Evolutionary conservation across 148 eudicot species (phyloP).

Genomic region (Talinum fruticosum): DNA sequence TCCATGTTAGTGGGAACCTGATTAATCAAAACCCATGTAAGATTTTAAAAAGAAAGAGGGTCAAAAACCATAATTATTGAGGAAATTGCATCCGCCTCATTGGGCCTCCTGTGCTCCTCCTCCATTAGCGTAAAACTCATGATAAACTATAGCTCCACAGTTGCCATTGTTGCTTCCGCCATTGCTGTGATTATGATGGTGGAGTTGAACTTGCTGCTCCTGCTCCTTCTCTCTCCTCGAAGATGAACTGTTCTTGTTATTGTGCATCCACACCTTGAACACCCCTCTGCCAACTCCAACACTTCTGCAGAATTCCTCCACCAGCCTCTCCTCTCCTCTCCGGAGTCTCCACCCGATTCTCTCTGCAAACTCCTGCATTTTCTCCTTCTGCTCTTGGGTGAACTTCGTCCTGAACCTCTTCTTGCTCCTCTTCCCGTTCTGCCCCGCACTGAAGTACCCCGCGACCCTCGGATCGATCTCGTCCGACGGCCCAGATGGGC

Average conservation of each 20-base stretch:
- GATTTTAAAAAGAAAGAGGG: background rate
- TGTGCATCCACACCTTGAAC: constrained; percentile 83
- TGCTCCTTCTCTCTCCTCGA: constrained; percentile 8
- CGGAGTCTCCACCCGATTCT: constrained; percentile 51
- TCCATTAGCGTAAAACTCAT: background rate
- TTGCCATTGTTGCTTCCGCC: background rate
- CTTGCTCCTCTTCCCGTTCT: constrained; percentile 15
- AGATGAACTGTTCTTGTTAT: constrained; percentile 44
- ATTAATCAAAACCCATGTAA: background rate
- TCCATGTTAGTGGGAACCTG: background rate
- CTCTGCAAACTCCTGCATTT: constrained; percentile 44
- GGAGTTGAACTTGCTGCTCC: background rate
- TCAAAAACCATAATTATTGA: background rate
- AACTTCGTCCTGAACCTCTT: constrained; percentile 44
- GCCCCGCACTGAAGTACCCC: constrained; percentile 1
- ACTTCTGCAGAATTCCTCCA: constrained; percentile 45
- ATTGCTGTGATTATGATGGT: background rate
- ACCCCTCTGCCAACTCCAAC: constrained; percentile 50
- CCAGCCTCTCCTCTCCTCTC: constrained; percentile 37
- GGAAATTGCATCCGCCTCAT: background rate
- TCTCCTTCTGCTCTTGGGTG: constrained; percentile 47
- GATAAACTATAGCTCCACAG: background rate
- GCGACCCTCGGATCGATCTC: constrained; percentile 14
- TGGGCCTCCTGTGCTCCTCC: background rate
- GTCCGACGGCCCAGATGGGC: constrained; percentile 25